Percentiles rank a stretch among this genome's conserved stretches.
Conservation (phyloP, 1,284 basidiomycete species). For the Cryptococcus maquisensis region DNA sequence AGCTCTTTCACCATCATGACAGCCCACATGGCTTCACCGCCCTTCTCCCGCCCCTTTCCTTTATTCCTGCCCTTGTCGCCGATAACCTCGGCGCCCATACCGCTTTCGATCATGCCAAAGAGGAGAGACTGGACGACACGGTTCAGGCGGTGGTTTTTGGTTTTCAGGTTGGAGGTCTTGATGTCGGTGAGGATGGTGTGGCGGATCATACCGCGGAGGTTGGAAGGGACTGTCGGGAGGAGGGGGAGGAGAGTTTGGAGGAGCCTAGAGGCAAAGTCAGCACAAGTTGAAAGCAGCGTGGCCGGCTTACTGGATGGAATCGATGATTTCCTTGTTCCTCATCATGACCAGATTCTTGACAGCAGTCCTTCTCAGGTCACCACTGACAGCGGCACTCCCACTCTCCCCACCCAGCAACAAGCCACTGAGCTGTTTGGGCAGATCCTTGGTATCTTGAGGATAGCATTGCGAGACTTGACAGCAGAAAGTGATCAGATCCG, state of each 20-base stretch:
- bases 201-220: conserved; percentile 81
- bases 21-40: conserved; percentile 96
- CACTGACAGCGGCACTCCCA: conserved; percentile 31
- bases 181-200: conserved; percentile 95
- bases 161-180: conserved; percentile 79
- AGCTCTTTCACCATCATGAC: conserved; percentile 90
- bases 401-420: conserved; percentile 57
- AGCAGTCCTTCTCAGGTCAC: conserved; percentile 67
- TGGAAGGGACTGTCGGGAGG: conserved; percentile 82
- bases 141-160: conserved; percentile 94
- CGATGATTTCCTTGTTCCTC: conserved; percentile 85
- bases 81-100: conserved; percentile 71
- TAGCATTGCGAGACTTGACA: conserved; percentile 80
- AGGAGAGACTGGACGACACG: conserved; percentile 93
- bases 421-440: conserved; percentile 70
- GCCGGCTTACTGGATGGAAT: conserved; percentile 93
- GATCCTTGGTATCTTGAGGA: conserved; percentile 75
- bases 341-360: conserved; percentile 89
- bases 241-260: conserved; percentile 89
- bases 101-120: conserved; percentile 91
- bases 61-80: conserved; percentile 66
- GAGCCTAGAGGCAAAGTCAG: conserved; percentile 56
- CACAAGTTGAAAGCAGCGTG: background rate
- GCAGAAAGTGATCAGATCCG: conserved; percentile 74
- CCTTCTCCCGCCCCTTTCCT: conserved; percentile 50